Base-by-base conservation (phyloP, 352 stramenopile species). In the Globisporangium rhizosaccharum region DNA sequence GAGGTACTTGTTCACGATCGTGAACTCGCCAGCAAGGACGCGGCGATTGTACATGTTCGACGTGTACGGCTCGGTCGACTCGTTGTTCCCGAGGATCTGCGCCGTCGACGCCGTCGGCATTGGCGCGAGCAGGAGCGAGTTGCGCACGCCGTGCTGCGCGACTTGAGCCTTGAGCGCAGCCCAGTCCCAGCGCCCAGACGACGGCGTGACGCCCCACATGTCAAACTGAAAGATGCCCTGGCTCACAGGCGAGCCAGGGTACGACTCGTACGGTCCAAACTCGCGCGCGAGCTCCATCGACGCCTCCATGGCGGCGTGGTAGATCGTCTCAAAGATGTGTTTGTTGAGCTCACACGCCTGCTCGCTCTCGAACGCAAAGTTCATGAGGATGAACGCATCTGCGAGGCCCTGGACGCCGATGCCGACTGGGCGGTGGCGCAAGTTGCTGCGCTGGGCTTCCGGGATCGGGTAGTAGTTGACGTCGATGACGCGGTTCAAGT, bases 281-380 rank as follows among this genome's bases (percentile, higher is more conserved):
- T 88, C 71, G 61, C 88, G 75, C 28, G 97, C 97, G 20, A 99
- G 75, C 68, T 99, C 92, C 71, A 96, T 97, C 39, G 96, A 99
- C 17, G 96, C 94, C 66, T 97, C 92, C 72, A 98, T 92, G 12
- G 97, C 88, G 37, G 86, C 96, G 68, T 93, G 99, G 85, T 99
- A 99, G 48, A 99, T 98, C n/a, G 97, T 99, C 77, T 99, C 97
- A 71, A 99, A 99, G 71, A 99, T 99, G 59, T 99, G 88, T 68
- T 94, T 97, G 85, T 99, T 99, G 18, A 99, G 75, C 57, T 97
- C 62, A 7, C 79, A 70, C 17, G 97, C 97, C 59, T 91, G 60
- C 14, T 81, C 59, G 47, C 87, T 98, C 66, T 99, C 97, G 69
- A 99, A 99, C 50, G 97, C 86, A 62, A 94, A 88, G 64, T 97